These are phyloP conservation scores for Abortiporus biennis DNA, from an alignment of 1,284 basidiomycete species.

Conservation along the genomic window DNA sequence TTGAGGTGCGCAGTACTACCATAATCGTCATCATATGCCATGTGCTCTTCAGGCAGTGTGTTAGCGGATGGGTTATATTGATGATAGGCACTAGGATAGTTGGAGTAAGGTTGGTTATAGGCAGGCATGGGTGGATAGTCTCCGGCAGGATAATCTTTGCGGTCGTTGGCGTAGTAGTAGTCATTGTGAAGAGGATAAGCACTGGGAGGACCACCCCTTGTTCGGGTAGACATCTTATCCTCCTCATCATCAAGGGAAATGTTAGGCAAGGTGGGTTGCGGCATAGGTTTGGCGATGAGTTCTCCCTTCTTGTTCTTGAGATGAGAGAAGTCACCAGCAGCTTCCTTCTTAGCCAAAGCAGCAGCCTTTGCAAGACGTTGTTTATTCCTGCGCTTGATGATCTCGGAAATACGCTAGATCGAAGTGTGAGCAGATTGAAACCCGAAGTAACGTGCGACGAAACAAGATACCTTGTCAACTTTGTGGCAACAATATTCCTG, in stretches of 20 bases:
- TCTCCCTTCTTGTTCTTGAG: slow-evolving; percentile 93
- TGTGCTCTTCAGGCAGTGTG: slow-evolving; percentile 46
- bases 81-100: slow-evolving; percentile 34
- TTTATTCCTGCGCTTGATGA: slow-evolving; percentile 90
- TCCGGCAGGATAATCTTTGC: slow-evolving; percentile 25
- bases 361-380: slow-evolving; percentile 80
- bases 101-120: slow-evolving; percentile 50
- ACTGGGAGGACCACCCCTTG: slow-evolving; percentile 49
- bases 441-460: neutral
- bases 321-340: slow-evolving; percentile 84
- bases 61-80: slow-evolving; percentile 52
- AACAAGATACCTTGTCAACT: slow-evolving; percentile 78
- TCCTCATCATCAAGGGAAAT: slow-evolving; percentile 80
- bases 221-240: slow-evolving; percentile 57
- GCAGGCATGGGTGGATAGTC: slow-evolving; percentile 70
- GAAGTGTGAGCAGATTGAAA: slow-evolving; percentile 2
- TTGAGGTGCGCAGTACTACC: slow-evolving; percentile 55
- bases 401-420: slow-evolving; percentile 79
- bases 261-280: slow-evolving; percentile 95
- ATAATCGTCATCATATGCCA: slow-evolving; percentile 57
- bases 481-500: slow-evolving; percentile 99
- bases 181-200: slow-evolving; percentile 48
- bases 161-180: slow-evolving; percentile 49
- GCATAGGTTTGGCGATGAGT: slow-evolving; percentile 73
- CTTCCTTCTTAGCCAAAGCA: slow-evolving; percentile 86